Base-by-base conservation (phyloP, 2,329 filamentous ascomycete species). In the Microascus cirrosus region DNA sequence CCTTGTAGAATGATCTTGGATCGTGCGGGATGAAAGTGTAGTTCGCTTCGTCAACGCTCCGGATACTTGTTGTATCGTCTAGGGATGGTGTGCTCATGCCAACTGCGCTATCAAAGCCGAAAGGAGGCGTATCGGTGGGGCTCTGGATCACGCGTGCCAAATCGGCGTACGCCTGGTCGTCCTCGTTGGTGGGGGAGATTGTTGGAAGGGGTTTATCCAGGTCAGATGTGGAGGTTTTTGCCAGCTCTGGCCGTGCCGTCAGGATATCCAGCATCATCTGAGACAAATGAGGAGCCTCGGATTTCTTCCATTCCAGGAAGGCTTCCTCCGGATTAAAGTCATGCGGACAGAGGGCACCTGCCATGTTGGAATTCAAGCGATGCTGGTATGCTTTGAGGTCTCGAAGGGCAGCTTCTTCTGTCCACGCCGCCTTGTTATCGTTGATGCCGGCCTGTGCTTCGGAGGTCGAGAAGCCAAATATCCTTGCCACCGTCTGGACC, bases 381-480 rank as follows among this genome's bases (percentile, higher is more conserved):
- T 90, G 86, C 69, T 96, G 94, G 68, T 99, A 99, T 11, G 87
- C 83, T 72, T 99, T 99, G 65, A 97, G 80, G 69, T 99, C 94
- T 64, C 86, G 86, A 60, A 99, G 75, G 1, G 93, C 94, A 48
- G 90, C 90, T 68, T 93, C 90, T 68, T 95, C 91, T 1, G 90
- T 96, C 94, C 94, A 99, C 1, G 82, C 72, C 5, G 83, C 78
- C 63, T 87, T 88, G 70, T 95, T 83, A 54, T 84, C 81, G 70
- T 95, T 88, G 67, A 99, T 89, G 65, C 96, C 92, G 51, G 82
- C 81, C 73, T 99, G 94, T 6, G 92, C 86, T 63, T 94, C 85
- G 1, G 85, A 84, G 63, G 87, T 84, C 51, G 85, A 84, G 60
- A 93, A 79, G 52, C 87, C 88, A 71, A 97, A 99, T 62, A 96